Base-by-base conservation (phyloP, 805 yeast genomes). In the Pichia cabralensis region DNA sequence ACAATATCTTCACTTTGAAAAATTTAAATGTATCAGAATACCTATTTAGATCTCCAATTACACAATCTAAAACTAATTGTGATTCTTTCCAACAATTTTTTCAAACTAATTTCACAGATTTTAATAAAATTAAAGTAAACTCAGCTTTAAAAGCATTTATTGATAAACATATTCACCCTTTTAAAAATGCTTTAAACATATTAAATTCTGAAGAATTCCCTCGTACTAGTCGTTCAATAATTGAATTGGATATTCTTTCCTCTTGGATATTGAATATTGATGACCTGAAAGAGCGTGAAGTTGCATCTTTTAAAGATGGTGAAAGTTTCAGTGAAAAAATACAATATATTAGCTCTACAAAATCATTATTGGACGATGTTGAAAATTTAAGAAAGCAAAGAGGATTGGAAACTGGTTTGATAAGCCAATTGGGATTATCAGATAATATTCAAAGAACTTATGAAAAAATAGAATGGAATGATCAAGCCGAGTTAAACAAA, bases 1-100 rank as follows among this genome's bases (percentile, higher is more conserved):
- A 69, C 56, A 88, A 89, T 49, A 55, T 89, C 21, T 83, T 68
- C 50, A 94, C 95, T 1, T 83, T 96, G 54, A 76, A 78, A 5
- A 83, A 94, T 89, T 40, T 88, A 16, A 58, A 66, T 13, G 37
- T 78, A 1, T 46, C 52, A 3, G 43, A 58, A 4, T 57, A 70
- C 17, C 68, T 58, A 41, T 79, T 80, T 52, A 53, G 95, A 34
- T 49, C 59, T 3, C 92, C 94, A 0, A 45, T 70, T 6, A 55
- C 53, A 17, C 35, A 38, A 6, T 1, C 26, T 4, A 24, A 26
- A 12, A 26, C 23, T 9, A 28, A 31, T 2, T 8, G 21, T 8
- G 42, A 41, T 6, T 16, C 21, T 13, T 48, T 35, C 23, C 52
- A 49, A 19, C 42, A 40, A 5, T 42, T 26, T 22, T 61, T 38